phyloP scores from a whole-genome alignment of 2,329 filamentous ascomycete genomes.

The Fusarium mexicanum region DNA sequence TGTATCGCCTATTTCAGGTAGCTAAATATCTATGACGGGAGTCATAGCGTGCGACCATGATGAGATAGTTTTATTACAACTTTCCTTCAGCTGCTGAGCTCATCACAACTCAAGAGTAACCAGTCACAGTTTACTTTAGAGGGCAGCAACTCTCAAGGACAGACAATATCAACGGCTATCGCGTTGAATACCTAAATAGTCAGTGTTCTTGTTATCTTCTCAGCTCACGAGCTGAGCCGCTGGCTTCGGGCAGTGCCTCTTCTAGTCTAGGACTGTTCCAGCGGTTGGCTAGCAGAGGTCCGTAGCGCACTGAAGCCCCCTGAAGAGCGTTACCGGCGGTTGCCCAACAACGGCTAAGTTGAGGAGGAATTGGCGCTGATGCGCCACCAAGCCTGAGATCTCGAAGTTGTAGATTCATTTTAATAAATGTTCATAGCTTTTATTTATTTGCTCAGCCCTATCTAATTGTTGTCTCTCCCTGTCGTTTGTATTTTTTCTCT shows the following conservation, averaged over 20 bases:
- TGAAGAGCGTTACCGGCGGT: conserved; percentile 16
- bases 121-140: not conserved
- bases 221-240: not conserved
- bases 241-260: conserved; percentile 27
- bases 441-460: not conserved
- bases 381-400: conserved; percentile 13
- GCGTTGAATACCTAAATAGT: not conserved
- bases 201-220: not conserved
- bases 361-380: conserved; percentile 1
- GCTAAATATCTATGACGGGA: conserved; percentile 8
- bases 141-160: not conserved
- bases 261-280: conserved; percentile 33
- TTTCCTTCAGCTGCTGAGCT: not conserved
- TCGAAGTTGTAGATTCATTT: conserved; percentile 8
- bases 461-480: not conserved
- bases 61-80: not conserved
- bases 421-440: not conserved
- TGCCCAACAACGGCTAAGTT: conserved; percentile 35
- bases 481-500: not conserved
- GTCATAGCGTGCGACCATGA: conserved; percentile 30
- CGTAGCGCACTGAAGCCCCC: conserved; percentile 31
- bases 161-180: conserved; percentile 13
- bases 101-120: not conserved
- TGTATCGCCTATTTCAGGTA: not conserved
- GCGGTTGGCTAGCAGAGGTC: conserved; percentile 27